These are phyloP conservation scores for Aureobasidium sp. DNA, from an alignment of 2,329 filamentous ascomycete genomes.

Conservation along the genomic window DNA sequence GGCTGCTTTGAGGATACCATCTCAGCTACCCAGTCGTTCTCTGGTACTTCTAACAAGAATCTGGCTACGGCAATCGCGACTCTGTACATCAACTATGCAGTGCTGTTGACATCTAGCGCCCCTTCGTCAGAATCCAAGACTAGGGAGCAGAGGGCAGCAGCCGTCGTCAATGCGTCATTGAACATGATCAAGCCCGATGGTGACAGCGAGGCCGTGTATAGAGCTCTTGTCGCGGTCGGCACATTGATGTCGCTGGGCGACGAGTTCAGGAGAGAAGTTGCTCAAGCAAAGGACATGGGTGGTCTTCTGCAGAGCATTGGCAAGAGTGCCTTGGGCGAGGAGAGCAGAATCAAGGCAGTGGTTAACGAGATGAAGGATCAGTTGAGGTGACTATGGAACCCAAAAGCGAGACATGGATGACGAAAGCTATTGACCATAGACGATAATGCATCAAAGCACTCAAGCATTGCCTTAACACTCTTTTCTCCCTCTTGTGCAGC, in stretches of 20 bases:
- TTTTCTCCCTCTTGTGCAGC: not conserved
- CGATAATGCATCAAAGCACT: not conserved
- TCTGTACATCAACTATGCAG: conserved; percentile 75
- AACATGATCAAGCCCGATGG: conserved; percentile 34
- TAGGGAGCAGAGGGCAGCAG: conserved; percentile 27
- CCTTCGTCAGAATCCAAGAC: conserved; percentile 23
- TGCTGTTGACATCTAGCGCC: conserved; percentile 51
- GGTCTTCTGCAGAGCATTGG: conserved; percentile 41
- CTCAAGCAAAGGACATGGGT: conserved; percentile 52
- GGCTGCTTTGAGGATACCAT: conserved; percentile 55
- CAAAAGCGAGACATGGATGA: conserved; percentile 1
- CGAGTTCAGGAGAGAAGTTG: conserved; percentile 52
- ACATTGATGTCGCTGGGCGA: conserved; percentile 62
- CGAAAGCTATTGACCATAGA: conserved; percentile 11
- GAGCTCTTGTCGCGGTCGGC: conserved; percentile 73
- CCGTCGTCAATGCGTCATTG: conserved; percentile 28
- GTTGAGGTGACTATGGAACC: conserved; percentile 23
- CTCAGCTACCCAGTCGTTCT: conserved; percentile 55
- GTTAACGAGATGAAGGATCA: conserved; percentile 52
- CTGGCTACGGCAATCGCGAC: conserved; percentile 77
- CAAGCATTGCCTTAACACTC: not conserved
- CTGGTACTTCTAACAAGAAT: conserved; percentile 51
- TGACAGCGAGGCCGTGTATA: conserved; percentile 78
- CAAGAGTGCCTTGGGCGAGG: conserved; percentile 48
- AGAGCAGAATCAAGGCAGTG: conserved; percentile 55